phyloP scores from a whole-genome alignment of 2,329 filamentous ascomycete species.

The Fusarium goolgardi region DNA sequence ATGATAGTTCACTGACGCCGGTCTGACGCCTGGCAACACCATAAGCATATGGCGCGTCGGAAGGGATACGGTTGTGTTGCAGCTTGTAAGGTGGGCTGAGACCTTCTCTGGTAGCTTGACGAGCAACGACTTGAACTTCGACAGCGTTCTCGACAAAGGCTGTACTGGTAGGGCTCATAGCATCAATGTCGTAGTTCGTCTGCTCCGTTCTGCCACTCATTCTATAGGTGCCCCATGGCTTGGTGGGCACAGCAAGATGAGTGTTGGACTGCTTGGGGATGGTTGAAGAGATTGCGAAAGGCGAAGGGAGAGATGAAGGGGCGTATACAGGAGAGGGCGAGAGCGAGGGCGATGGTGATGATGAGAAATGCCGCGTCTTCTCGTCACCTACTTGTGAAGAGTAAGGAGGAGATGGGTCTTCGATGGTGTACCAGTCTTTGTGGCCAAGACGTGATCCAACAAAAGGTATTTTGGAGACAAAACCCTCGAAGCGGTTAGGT shows the following conservation, averaged over 20 bases:
- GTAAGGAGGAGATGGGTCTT: conserved; percentile 42
- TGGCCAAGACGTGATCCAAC: conserved; percentile 51
- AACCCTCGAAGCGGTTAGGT: conserved; percentile 39
- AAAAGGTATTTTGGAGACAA: conserved; percentile 53
- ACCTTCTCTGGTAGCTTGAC: conserved; percentile 35
- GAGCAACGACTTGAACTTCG: conserved; percentile 38
- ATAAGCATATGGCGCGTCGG: conserved; percentile 35
- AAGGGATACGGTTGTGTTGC: conserved; percentile 33
- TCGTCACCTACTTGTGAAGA: conserved; percentile 31
- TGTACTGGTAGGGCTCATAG: conserved; percentile 41
- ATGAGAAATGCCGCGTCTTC: conserved; percentile 31
- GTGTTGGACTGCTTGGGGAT: conserved; percentile 43
- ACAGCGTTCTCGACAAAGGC: conserved; percentile 43
- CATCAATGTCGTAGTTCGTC: conserved; percentile 28
- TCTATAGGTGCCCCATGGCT: conserved; percentile 37
- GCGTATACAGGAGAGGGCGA: background rate
- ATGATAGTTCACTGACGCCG: conserved; percentile 65
- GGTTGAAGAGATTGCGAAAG: conserved; percentile 11
- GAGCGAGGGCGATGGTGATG: conserved; percentile 14
- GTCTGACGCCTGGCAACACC: conserved; percentile 46
- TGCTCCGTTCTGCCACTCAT: conserved; percentile 24
- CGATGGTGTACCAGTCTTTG: conserved; percentile 51
- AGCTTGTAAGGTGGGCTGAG: conserved; percentile 17
- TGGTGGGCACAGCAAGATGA: conserved; percentile 39
- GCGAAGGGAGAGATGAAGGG: conserved; percentile 4